Conservation (phyloP, 139 green algal species). For the Penium margaritaceum region DNA sequence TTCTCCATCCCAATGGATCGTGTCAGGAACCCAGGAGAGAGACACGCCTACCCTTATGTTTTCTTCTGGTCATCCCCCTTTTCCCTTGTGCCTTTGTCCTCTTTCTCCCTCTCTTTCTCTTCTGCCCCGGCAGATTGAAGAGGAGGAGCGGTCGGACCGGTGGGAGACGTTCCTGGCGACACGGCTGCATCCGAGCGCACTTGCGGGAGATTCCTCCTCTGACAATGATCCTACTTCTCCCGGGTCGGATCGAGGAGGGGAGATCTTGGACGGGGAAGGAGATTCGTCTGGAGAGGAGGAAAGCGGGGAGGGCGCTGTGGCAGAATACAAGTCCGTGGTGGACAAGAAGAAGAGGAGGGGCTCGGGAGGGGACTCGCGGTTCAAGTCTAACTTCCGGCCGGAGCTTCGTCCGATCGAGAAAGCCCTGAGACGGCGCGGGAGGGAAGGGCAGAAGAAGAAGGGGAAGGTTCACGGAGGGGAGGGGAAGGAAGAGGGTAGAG, state of each 20-base stretch:
- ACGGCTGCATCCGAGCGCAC: background rate
- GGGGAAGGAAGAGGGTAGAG: background rate
- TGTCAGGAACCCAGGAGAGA: too few relatives aligned
- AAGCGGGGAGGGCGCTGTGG: background rate
- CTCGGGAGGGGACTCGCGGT: background rate
- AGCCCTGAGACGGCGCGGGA: background rate
- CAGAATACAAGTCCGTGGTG: background rate
- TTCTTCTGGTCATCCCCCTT: too few relatives aligned
- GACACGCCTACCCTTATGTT: too few relatives aligned
- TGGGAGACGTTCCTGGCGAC: slow-evolving; percentile 28
- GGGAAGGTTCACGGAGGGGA: background rate
- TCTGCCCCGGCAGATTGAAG: slow-evolving; percentile 8
- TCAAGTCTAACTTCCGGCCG: background rate
- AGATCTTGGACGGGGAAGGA: background rate
- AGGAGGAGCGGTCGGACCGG: slow-evolving; percentile 26
- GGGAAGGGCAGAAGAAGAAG: background rate
- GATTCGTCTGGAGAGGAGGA: background rate
- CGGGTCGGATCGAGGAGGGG: background rate
- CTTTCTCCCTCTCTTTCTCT: too few relatives aligned
- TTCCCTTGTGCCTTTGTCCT: too few relatives aligned
- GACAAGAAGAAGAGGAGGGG: background rate
- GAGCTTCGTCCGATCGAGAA: too few relatives aligned
- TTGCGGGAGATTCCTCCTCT: too few relatives aligned
- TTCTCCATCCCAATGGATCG: too few relatives aligned
- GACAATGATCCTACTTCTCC: background rate